Evolutionary conservation across 805 yeast genomes (phyloP).

Genomic region (Saturnispora mendoncae): DNA sequence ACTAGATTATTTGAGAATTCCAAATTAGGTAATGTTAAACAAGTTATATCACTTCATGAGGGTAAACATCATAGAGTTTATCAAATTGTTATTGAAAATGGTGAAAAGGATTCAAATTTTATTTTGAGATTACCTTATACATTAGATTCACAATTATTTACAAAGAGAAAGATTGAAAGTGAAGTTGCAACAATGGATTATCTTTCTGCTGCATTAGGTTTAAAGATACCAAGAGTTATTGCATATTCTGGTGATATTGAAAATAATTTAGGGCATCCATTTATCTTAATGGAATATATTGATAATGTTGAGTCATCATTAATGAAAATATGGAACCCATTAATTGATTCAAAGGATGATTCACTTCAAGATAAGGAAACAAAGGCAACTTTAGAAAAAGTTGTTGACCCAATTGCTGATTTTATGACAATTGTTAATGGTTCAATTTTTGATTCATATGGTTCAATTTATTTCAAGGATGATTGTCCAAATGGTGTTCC

Average conservation of each 20-base stretch:
- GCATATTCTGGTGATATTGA: slow-evolving; percentile 53
- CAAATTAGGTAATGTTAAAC: slow-evolving; percentile 37
- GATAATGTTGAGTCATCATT: slow-evolving; percentile 57
- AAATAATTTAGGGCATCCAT: slow-evolving; percentile 66
- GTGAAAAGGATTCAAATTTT: slow-evolving; percentile 37
- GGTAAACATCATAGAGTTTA: slow-evolving; percentile 91
- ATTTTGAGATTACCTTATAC: slow-evolving; percentile 83
- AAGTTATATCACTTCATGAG: slow-evolving; percentile 80
- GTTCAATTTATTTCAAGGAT: slow-evolving; percentile 71
- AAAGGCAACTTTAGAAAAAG: slow-evolving; percentile 43
- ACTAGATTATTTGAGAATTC: slow-evolving; percentile 13
- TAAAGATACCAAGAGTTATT: slow-evolving; percentile 65
- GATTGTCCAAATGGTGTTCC: slow-evolving; percentile 41
- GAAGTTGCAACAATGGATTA: slow-evolving; percentile 95
- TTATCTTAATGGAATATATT: slow-evolving; percentile 69
- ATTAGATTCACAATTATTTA: slow-evolving; percentile 55
- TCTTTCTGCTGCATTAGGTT: slow-evolving; percentile 50
- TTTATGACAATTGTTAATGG: slow-evolving; percentile 21
- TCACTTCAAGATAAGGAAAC: slow-evolving; percentile 40
- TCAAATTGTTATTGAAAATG: slow-evolving; percentile 38
- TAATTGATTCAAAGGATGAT: slow-evolving; percentile 38
- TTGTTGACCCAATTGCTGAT: slow-evolving; percentile 66
- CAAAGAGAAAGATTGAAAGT: slow-evolving; percentile 62
- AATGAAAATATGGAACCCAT: slow-evolving; percentile 90
- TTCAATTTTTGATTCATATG: slow-evolving; percentile 62